Conservation (phyloP, 306 rosid species). For the Prunus mongolica region DNA sequence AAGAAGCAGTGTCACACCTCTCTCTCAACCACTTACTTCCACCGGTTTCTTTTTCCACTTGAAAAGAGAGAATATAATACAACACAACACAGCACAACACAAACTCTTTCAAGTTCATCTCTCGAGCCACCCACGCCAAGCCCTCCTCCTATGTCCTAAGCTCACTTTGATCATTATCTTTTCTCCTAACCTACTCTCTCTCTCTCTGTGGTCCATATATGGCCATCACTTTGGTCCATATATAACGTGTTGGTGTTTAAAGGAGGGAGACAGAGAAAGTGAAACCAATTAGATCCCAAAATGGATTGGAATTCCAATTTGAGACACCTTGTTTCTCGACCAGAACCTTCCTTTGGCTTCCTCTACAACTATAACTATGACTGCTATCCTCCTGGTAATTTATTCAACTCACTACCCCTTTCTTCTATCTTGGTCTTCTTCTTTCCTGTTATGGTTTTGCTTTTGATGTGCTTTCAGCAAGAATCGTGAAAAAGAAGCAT, state of each 20-base stretch:
- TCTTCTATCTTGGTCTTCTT: background rate
- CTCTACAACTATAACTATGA: constrained; percentile 65
- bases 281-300: constrained; percentile 15
- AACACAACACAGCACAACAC: too few relatives aligned
- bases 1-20: constrained; percentile 27
- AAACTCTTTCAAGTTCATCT: background rate
- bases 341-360: constrained; percentile 67
- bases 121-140: constrained; percentile 49
- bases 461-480: background rate
- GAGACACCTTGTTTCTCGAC: constrained; percentile 54
- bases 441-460: background rate
- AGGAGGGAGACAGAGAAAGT: constrained; percentile 19
- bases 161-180: constrained; percentile 16
- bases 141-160: background rate
- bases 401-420: background rate
- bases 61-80: background rate
- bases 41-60: background rate
- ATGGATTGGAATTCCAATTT: constrained; percentile 84
- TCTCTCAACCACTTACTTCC: constrained; percentile 10
- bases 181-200: constrained; percentile 7
- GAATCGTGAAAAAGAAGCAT: too few relatives aligned
- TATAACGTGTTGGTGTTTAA: constrained; percentile 30
- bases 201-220: constrained; percentile 45
- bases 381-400: constrained; percentile 58
- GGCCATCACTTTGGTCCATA: constrained; percentile 4